A percentile compares a stretch with the other conserved stretches of the same genome.
Conservation (phyloP, 192 early-diverging fungal species). For the Spizellomyces sp. region DNA sequence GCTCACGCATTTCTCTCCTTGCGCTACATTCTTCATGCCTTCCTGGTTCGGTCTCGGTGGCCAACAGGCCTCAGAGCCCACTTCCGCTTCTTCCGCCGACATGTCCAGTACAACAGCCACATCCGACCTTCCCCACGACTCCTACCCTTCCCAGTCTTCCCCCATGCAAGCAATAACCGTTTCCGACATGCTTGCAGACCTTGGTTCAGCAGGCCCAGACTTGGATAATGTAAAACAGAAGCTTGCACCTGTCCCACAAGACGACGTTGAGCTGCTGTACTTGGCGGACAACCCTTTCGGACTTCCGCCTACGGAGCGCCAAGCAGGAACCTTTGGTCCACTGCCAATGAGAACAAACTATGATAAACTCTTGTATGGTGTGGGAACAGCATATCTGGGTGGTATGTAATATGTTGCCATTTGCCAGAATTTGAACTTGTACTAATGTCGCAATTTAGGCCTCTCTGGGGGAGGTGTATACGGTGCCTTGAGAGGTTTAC, state of each 20-base stretch:
- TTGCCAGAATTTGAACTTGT: not conserved
- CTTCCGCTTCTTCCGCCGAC: too few relatives aligned
- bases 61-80: too few relatives aligned
- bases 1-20: too few relatives aligned
- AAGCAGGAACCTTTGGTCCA: conserved; percentile 51
- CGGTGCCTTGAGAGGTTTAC: conserved; percentile 51
- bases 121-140: not conserved
- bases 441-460: conserved; percentile 8
- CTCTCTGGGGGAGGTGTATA: conserved; percentile 47
- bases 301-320: conserved; percentile 22
- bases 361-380: conserved; percentile 58
- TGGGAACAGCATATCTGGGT: conserved; percentile 52
- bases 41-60: conserved; percentile 33
- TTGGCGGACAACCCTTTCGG: conserved; percentile 55
- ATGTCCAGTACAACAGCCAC: not conserved
- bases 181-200: conserved; percentile 27
- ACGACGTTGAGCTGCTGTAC: conserved; percentile 51
- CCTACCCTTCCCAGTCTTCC: conserved; percentile 4
- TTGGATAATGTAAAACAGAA: conserved; percentile 21
- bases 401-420: conserved; percentile 30
- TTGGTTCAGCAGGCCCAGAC: conserved; percentile 1
- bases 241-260: conserved; percentile 17
- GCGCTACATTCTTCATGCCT: too few relatives aligned
- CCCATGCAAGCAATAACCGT: conserved; percentile 15
- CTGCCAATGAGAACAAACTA: conserved; percentile 59